These are phyloP conservation scores for Dentipellis fragilis DNA, from an alignment of 768 basidiomycete genomes.

Conservation along the genomic window DNA sequence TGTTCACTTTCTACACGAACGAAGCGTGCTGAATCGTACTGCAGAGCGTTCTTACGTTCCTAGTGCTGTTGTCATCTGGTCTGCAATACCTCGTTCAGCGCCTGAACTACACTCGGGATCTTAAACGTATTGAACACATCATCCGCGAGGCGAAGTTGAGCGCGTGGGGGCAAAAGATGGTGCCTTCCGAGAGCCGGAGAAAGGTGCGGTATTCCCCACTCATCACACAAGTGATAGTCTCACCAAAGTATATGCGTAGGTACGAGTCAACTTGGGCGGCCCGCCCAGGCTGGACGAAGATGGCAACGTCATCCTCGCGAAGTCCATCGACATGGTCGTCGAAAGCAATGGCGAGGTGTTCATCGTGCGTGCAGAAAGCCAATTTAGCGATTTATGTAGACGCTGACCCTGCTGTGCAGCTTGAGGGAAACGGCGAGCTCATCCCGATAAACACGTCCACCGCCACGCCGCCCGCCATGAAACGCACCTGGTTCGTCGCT, in stretches of 20 bases:
- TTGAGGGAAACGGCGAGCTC: slow-evolving; percentile 49
- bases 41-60: slow-evolving; percentile 69
- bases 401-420: slow-evolving; percentile 28
- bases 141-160: slow-evolving; percentile 50
- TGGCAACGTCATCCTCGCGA: slow-evolving; percentile 38
- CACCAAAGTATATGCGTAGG: slow-evolving; percentile 27
- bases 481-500: background rate
- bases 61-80: slow-evolving; percentile 64
- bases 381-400: slow-evolving; percentile 1
- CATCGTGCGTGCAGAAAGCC: slow-evolving; percentile 41
- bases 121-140: slow-evolving; percentile 56
- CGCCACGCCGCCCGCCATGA: background rate
- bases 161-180: slow-evolving; percentile 78
- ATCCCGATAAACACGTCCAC: slow-evolving; percentile 19
- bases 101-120: slow-evolving; percentile 68
- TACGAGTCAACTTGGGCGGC: slow-evolving; percentile 62
- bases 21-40: slow-evolving; percentile 1
- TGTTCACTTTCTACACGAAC: background rate
- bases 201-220: slow-evolving; percentile 37
- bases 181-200: slow-evolving; percentile 49
- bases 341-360: slow-evolving; percentile 60
- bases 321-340: slow-evolving; percentile 72
- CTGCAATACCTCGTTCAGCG: slow-evolving; percentile 76
- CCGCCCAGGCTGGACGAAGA: slow-evolving; percentile 41
- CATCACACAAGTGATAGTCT: background rate